Conservation (phyloP, 768 basidiomycete species). For the Inosperma sp. region DNA sequence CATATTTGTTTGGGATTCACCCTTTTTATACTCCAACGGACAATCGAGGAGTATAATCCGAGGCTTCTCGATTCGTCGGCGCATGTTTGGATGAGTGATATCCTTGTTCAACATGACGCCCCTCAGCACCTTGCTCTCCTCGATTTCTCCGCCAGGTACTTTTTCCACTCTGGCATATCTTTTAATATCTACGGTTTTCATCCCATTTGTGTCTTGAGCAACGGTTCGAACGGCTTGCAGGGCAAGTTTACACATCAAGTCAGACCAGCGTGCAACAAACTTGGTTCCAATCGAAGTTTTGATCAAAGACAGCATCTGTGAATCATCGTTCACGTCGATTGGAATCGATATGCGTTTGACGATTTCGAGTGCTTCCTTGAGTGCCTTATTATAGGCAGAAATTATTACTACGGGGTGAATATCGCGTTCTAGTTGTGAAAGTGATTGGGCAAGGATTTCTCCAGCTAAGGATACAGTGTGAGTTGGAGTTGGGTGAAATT, state of each 20-base stretch:
- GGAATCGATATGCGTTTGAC: conserved; percentile 85
- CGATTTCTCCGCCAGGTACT: conserved; percentile 96
- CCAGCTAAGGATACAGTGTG: conserved; percentile 50
- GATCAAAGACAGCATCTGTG: conserved; percentile 93
- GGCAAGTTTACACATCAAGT: conserved; percentile 95
- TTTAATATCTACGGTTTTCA: conserved; percentile 95
- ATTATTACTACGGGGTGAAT: conserved; percentile 99
- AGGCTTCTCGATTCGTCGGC: conserved; percentile 84
- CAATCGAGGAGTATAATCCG: conserved; percentile 89
- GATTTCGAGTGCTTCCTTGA: conserved; percentile 86
- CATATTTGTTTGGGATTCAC: conserved; percentile 97
- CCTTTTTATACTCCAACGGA: conserved; percentile 98
- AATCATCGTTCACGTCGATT: conserved; percentile 80
- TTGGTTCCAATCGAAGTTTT: conserved; percentile 99
- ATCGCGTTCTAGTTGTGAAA: conserved; percentile 89
- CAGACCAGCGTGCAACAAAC: conserved; percentile 93
- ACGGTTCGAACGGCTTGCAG: conserved; percentile 90
- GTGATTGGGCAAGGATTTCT: conserved; percentile 93
- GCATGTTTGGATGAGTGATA: conserved; percentile 96
- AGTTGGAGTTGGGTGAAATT: background rate
- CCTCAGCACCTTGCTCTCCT: conserved; percentile 78
- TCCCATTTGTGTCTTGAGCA: conserved; percentile 64
- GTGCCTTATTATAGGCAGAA: conserved; percentile 94
- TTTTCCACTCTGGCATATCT: conserved; percentile 97
- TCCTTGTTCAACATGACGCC: conserved; percentile 99